phyloP scores from a whole-genome alignment of 1,284 basidiomycete genomes.

The Cutaneotrichosporon mucoides region DNA sequence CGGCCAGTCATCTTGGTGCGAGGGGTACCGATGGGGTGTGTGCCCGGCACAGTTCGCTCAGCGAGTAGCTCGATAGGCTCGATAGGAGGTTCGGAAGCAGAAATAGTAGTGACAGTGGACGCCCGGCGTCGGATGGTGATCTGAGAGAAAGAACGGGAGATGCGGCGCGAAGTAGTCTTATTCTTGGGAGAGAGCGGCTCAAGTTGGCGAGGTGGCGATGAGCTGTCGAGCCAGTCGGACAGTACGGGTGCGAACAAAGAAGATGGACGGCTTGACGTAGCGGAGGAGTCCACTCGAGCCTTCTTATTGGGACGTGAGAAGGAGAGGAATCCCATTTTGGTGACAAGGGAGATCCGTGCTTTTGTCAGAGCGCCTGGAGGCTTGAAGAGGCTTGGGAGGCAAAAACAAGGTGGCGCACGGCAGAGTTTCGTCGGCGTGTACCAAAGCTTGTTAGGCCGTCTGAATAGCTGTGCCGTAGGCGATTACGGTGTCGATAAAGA shows the following conservation, averaged over 20 bases:
- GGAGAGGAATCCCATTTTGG: conserved; percentile 7
- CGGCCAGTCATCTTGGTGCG: conserved; percentile 3
- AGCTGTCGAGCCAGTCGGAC: conserved; percentile 3
- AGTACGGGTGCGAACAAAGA: neutral
- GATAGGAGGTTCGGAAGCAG: no score
- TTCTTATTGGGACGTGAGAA: conserved; percentile 1
- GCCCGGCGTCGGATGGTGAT: neutral
- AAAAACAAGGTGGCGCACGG: no score
- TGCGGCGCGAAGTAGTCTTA: neutral
- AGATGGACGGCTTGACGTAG: neutral
- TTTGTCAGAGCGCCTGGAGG: no score
- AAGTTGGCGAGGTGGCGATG: neutral
- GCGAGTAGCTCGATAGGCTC: no score
- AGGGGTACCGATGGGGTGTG: neutral
- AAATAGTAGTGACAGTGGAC: neutral
- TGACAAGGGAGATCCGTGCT: neutral
- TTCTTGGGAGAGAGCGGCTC: neutral
- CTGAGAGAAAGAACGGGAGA: neutral
- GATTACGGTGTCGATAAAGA: no score
- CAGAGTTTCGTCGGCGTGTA: no score
- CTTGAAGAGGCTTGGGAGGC: no score
- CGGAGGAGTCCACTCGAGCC: neutral
- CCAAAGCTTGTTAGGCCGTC: no score
- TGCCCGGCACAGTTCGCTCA: neutral
- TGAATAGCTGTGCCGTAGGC: no score